Evolutionary conservation across 371 early-diverging fungal genomes (phyloP), one percentile per base, ranked within the genome.

Genomic region (Fennellomyces sp.): DNA sequence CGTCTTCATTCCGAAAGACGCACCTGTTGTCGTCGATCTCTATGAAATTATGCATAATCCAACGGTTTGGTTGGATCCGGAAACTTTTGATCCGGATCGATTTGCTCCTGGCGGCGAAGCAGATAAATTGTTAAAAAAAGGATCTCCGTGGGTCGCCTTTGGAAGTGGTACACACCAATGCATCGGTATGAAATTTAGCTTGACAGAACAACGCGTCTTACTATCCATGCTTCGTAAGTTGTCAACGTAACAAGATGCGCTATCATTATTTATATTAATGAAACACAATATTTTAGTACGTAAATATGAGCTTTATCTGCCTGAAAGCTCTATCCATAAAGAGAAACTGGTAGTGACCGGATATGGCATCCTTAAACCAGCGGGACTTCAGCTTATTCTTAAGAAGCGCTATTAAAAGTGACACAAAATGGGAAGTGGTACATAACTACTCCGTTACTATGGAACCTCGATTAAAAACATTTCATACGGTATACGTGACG

Each of bases 131-230:
- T 23, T 49, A 12, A 31, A 50, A 7, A 19, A 35, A 12, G 48
- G 56, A 2, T 17, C 42, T 19, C 28, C 61, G 4, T 65, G 60
- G 55, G 8, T 56, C 19, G 57, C 65, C 4, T 65, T 65, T 26
- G 51, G 61, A 13, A 33, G 51, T 19, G 61, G 55, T 23, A n/a
- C 48, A 23, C 73, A 79, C 31, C 66, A 76, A 56, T 84, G 84
- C 61, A 67, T 79, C 25, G 84, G 81, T 30, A 64, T 69, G 63
- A 70, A 81, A 42, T 82, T 84, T 61, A 68, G 73, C 3, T 45
- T 84, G 48, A 58, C 72, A 11, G 76, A 79, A 33, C 81, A 79
- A 62, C 75, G 78, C 19, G 65, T 84, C 12, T 38, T 76, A 2
- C 57, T 78, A 31, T 55, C 70, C 15, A 62, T 78, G 68, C 62